Evolutionary conservation across 2,329 filamentous ascomycete species (phyloP).

Genomic region (Botrytis tulipae): DNA sequence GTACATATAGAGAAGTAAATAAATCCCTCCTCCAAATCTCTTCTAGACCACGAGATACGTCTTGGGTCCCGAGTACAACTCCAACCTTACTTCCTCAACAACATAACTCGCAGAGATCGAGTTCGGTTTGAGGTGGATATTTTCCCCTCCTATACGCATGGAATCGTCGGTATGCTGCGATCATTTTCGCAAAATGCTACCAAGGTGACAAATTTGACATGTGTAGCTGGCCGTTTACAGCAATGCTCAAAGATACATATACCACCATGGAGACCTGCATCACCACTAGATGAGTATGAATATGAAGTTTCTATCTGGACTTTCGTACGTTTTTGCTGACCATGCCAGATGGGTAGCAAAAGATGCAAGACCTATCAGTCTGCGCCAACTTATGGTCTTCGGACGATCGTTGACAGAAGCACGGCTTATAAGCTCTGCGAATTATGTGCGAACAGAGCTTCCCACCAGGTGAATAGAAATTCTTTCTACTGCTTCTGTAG

Average conservation of each 20-base stretch:
- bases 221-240: constrained; percentile 14
- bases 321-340: constrained; percentile 22
- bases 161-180: constrained; percentile 40
- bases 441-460: constrained; percentile 94
- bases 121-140: constrained; percentile 7
- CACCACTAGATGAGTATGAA: constrained; percentile 60
- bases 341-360: constrained; percentile 79
- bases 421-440: constrained; percentile 88
- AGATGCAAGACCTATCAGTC: constrained; percentile 90
- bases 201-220: constrained; percentile 35
- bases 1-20: not conserved
- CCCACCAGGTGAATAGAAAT: constrained; percentile 64
- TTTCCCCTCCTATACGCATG: constrained; percentile 29
- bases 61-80: constrained; percentile 1
- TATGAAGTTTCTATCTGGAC: constrained; percentile 34
- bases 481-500: not conserved
- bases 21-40: not conserved
- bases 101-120: constrained; percentile 11
- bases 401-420: constrained; percentile 88
- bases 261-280: constrained; percentile 60
- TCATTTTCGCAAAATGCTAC: constrained; percentile 37
- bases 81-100: not conserved
- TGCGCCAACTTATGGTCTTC: constrained; percentile 96
- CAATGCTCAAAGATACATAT: constrained; percentile 27
- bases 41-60: constrained; percentile 3